Conservation (phyloP, 495 filamentous ascomycete genomes). For the Pseudoneurospora amorphoporcata region DNA sequence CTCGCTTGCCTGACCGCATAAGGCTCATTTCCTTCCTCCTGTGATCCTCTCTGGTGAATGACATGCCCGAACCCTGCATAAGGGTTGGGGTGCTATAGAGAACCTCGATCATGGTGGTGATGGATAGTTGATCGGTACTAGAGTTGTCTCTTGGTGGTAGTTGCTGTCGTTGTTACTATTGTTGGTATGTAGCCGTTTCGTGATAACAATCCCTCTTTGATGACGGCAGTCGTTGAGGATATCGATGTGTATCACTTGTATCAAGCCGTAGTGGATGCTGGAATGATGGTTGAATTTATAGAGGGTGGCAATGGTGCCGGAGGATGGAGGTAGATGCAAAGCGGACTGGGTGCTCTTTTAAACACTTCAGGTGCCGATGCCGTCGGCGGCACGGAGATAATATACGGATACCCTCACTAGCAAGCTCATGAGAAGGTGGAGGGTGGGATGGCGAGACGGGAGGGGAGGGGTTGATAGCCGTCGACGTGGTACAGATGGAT, state of each 20-base stretch:
- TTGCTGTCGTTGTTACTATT: neutral
- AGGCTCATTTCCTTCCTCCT: conserved; percentile 12
- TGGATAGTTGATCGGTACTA: neutral
- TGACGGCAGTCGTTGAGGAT: neutral
- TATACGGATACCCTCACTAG: conserved; percentile 22
- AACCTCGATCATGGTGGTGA: conserved; percentile 19
- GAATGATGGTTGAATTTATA: neutral
- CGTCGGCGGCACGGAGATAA: conserved; percentile 7
- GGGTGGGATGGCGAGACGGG: neutral
- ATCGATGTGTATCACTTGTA: neutral
- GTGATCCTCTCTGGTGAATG: conserved; percentile 23
- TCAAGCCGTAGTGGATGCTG: neutral
- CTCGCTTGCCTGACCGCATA: conserved; percentile 6
- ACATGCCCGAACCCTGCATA: conserved; percentile 4
- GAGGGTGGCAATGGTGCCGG: neutral
- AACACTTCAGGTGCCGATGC: conserved; percentile 19
- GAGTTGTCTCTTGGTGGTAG: neutral
- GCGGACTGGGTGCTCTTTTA: conserved; percentile 3
- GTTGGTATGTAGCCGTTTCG: neutral
- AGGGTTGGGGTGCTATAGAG: conserved; percentile 9
- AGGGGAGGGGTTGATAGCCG: neutral
- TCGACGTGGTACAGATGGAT: neutral
- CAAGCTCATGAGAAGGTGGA: conserved; percentile 25
- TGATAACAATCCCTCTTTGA: neutral
- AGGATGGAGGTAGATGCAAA: neutral